phyloP scores from a whole-genome alignment of 2,329 filamentous ascomycete species.

The Chaetomiaceae sp. region DNA sequence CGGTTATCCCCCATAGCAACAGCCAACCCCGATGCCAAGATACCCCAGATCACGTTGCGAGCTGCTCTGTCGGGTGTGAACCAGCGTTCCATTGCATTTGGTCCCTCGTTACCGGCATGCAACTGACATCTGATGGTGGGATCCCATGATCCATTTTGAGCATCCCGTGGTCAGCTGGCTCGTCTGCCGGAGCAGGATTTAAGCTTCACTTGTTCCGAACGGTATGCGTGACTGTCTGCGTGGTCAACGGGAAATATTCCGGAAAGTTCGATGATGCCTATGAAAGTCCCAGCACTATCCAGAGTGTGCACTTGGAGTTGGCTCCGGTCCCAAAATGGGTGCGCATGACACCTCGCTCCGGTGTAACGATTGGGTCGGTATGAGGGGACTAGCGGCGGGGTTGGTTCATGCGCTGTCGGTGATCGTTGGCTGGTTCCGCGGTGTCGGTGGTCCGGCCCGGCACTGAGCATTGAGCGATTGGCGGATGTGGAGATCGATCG shows the following conservation, averaged over 20 bases:
- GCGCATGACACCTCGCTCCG: constrained; percentile 1
- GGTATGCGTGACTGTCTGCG: too few relatives aligned
- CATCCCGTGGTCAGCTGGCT: background rate
- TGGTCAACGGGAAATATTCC: too few relatives aligned
- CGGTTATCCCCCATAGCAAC: background rate
- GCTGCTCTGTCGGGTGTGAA: background rate
- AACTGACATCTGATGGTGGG: background rate
- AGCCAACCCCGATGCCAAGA: background rate
- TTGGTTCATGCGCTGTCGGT: constrained; percentile 3
- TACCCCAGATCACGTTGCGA: background rate
- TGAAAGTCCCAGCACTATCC: background rate
- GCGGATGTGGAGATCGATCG: background rate
- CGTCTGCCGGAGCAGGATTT: background rate
- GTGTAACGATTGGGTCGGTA: too few relatives aligned
- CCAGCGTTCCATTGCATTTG: too few relatives aligned
- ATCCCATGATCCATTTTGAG: background rate
- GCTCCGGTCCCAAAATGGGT: constrained; percentile 5
- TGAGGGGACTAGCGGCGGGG: background rate
- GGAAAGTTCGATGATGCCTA: too few relatives aligned
- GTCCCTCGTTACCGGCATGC: too few relatives aligned
- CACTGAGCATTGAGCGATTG: constrained; percentile 3
- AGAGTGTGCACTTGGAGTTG: background rate
- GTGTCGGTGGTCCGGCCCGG: constrained; percentile 1
- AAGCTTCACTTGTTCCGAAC: background rate
- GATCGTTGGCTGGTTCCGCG: background rate